These are phyloP conservation scores for Coleophoma crateriformis DNA, from an alignment of 2,329 filamentous ascomycete genomes.

Conservation along the genomic window DNA sequence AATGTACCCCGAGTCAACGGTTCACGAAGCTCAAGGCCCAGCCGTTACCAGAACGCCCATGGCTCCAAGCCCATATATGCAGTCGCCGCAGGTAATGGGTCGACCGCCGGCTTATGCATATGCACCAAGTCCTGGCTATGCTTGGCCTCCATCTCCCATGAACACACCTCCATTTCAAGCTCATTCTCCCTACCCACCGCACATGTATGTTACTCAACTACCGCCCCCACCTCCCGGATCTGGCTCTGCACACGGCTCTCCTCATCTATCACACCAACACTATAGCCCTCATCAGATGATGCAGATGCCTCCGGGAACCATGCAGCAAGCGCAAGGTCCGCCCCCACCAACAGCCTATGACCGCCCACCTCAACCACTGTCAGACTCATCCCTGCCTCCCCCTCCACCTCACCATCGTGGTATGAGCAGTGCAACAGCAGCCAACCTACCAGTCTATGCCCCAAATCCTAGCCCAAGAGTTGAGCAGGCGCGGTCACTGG, in stretches of 20 bases:
- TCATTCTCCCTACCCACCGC: constrained; percentile 31
- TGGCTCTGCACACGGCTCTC: constrained; percentile 21
- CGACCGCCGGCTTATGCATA: constrained; percentile 33
- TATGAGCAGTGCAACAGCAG: constrained; percentile 20
- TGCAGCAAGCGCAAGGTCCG: constrained; percentile 8
- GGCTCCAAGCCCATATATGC: constrained; percentile 40
- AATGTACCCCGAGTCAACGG: constrained; percentile 94
- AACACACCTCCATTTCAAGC: constrained; percentile 43
- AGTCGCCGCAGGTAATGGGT: constrained; percentile 32
- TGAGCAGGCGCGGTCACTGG: constrained; percentile 30
- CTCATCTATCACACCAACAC: constrained; percentile 20
- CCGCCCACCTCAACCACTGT: constrained; percentile 26
- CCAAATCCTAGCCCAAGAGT: constrained; percentile 31
- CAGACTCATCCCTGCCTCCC: constrained; percentile 26
- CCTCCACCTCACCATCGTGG: constrained; percentile 18
- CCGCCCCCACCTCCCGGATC: constrained; percentile 22
- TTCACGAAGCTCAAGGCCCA: constrained; percentile 80
- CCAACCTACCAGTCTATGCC: constrained; percentile 22
- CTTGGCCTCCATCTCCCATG: constrained; percentile 51
- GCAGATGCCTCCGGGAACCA: constrained; percentile 9
- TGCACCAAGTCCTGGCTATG: constrained; percentile 35
- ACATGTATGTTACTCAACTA: constrained; percentile 30
- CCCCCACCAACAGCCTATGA: constrained; percentile 22
- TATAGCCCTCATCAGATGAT: constrained; percentile 19
- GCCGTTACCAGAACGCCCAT: constrained; percentile 74